Conservation (phyloP, 192 early-diverging fungal species). For the Dissophora ornata region DNA sequence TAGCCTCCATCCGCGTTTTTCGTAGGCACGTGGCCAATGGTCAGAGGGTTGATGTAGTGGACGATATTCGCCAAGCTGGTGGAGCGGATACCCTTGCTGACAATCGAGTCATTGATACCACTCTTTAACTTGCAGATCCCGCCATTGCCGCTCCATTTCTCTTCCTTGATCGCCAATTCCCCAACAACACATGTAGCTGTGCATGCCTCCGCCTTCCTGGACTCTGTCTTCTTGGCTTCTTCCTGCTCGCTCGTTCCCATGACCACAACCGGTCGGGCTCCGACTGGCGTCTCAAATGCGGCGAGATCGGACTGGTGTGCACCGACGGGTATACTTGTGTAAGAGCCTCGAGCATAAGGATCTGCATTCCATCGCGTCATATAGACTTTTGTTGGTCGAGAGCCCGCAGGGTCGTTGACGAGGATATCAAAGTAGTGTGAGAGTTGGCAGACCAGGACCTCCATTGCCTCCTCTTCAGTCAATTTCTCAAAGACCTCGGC, state of each 20-base stretch:
- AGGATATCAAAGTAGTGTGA: slow-evolving; percentile 41
- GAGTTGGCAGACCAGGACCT: slow-evolving; percentile 45
- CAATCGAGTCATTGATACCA: neutral
- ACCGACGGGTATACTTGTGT: slow-evolving; percentile 57
- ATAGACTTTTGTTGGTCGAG: slow-evolving; percentile 24
- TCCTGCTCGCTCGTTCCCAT: neutral
- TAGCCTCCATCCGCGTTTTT: too few species aligned
- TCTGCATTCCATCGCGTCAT: slow-evolving; percentile 59
- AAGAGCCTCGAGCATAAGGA: slow-evolving; percentile 59
- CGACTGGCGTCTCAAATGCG: slow-evolving; percentile 55
- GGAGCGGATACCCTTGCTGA: too few species aligned
- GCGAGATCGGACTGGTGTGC: slow-evolving; percentile 53
- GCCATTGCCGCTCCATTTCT: too few species aligned
- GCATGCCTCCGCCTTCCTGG: neutral
- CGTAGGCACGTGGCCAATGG: too few species aligned
- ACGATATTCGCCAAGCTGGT: too few species aligned
- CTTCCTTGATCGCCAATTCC: neutral
- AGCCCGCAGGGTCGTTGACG: slow-evolving; percentile 11
- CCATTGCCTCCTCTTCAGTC: slow-evolving; percentile 39
- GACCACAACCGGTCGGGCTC: slow-evolving; percentile 18
- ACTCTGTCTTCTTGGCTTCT: neutral
- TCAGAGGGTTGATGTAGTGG: too few species aligned
- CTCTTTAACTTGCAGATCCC: too few species aligned
- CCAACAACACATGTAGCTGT: neutral
- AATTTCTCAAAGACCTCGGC: slow-evolving; percentile 46